A percentile compares a stretch with the other conserved stretches of the same genome.
These are phyloP conservation scores for Fusarium sp. DNA, from an alignment of 2,329 filamentous ascomycete species.

Conservation along the genomic window DNA sequence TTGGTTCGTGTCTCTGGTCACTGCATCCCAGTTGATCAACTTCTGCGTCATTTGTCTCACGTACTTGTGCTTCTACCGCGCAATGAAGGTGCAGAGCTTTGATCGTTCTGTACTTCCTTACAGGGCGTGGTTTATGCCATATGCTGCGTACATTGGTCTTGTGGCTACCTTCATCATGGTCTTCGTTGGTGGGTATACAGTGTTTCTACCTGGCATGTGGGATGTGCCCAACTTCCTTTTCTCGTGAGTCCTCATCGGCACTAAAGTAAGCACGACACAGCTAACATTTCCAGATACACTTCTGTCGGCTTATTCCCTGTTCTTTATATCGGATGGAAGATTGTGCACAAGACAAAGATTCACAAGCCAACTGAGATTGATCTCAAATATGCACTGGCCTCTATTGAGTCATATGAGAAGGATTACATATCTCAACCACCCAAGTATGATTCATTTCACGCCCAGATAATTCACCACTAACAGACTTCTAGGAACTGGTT, in stretches of 20 bases:
- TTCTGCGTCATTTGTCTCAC: conserved; percentile 77
- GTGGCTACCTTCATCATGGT: conserved; percentile 75
- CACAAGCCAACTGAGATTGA: conserved; percentile 9
- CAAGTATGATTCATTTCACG: background rate
- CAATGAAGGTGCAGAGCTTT: conserved; percentile 75
- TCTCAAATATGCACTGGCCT: background rate
- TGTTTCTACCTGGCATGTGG: conserved; percentile 79
- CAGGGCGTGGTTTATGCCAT: conserved; percentile 76
- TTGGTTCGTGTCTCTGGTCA: conserved; percentile 78
- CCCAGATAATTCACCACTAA: background rate
- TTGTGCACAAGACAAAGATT: conserved; percentile 18
- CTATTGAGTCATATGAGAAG: conserved; percentile 18
- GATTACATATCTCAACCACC: conserved; percentile 11
- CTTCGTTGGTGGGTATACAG: conserved; percentile 79
- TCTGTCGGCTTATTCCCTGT: conserved; percentile 13
- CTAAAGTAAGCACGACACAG: accelerated
- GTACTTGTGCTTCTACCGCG: conserved; percentile 78
- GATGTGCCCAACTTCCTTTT: conserved; percentile 78
- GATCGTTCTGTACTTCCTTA: conserved; percentile 77
- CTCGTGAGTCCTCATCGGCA: conserved; percentile 60
- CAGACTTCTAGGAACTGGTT: background rate
- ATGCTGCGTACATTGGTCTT: conserved; percentile 75
- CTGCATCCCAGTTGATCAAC: conserved; percentile 80
- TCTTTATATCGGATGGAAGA: conserved; percentile 17
- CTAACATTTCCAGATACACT: conserved; percentile 3